These are phyloP conservation scores for Jatropha multifida DNA, from an alignment of 441 rosid species.

Conservation along the genomic window DNA sequence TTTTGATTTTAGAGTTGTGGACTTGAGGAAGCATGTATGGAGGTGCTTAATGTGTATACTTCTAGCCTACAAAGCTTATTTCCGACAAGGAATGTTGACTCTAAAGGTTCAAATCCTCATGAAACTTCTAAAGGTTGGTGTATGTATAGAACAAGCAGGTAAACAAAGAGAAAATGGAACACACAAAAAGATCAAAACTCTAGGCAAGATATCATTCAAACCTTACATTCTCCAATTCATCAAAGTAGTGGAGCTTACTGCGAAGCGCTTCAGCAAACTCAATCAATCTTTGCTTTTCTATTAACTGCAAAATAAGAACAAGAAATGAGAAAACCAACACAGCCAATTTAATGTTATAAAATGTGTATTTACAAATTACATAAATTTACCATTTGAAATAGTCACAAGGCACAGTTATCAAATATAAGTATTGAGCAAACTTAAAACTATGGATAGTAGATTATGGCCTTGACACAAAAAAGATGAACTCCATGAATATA, in stretches of 20 bases:
- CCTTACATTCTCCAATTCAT: conserved; percentile 99
- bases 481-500: not conserved
- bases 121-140: not conserved
- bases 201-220: conserved; percentile 47
- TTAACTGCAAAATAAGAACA: conserved; percentile 45
- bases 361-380: not conserved
- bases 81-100: not conserved
- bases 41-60: not conserved
- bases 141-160: not conserved
- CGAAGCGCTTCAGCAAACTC: conserved; percentile 96
- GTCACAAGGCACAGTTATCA: conserved; percentile 6
- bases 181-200: conserved; percentile 19
- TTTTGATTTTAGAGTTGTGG: not conserved
- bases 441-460: not conserved
- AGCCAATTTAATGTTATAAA: conserved; percentile 11
- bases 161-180: conserved; percentile 11
- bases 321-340: conserved; percentile 19
- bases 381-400: conserved; percentile 1
- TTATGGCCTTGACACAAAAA: not conserved
- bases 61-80: not conserved
- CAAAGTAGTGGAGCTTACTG: conserved; percentile 92
- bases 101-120: not conserved
- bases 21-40: not conserved
- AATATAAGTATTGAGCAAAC: not conserved
- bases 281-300: conserved; percentile 87